Evolutionary conservation across 345 rosid species (phyloP), one percentile per base, ranked within the genome.

Genomic region (Chamaenerion angustifolium): DNA sequence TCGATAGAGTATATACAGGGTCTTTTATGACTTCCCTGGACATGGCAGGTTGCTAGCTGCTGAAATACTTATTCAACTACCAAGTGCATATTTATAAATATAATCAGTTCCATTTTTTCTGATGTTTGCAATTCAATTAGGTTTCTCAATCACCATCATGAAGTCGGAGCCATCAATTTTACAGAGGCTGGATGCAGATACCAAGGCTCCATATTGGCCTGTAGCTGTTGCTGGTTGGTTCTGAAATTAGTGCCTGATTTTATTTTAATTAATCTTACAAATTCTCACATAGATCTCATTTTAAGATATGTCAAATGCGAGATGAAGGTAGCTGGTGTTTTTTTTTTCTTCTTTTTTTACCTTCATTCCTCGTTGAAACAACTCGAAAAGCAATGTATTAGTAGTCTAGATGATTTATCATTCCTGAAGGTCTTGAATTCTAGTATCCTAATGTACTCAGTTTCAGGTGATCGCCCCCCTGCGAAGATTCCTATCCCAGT

Each of bases 11-110:
- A 54, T 92, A 92, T 49, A 80, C 98, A 15, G 95, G 98, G 53
- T 74, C 89, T 65, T 86, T 92, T 68, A 83, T 87, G 96, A 83
- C 98, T 58, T 92, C 98, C 49, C 95, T 87, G 61, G 96, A 92
- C 60, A 92, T 92, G 98, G 86, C 96, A 67, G 98, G 98, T 92
- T 74, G 64, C 71, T 52, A 64, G 53, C 60, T 25, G 56, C 50
- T 25, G 50, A 16, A 16, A 15, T 45, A 40, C 37, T 19, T 23
- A 40, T 52, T 48, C 23, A 18, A 23, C 37, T 41, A 17, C 12
- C 55, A 45, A 61, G 19, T 51, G 44, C 46, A 16, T 5, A 16
- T 47, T 12, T 19, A n/a, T 5, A 12, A 14, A 45, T 18, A 35
- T 16, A 18, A 16, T 25, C 27, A 9, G 6, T 16, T 47, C 25